Evolutionary conservation across 1,284 basidiomycete species (phyloP), one percentile per base, ranked within the genome.

Genomic region (Coniophora puteana): DNA sequence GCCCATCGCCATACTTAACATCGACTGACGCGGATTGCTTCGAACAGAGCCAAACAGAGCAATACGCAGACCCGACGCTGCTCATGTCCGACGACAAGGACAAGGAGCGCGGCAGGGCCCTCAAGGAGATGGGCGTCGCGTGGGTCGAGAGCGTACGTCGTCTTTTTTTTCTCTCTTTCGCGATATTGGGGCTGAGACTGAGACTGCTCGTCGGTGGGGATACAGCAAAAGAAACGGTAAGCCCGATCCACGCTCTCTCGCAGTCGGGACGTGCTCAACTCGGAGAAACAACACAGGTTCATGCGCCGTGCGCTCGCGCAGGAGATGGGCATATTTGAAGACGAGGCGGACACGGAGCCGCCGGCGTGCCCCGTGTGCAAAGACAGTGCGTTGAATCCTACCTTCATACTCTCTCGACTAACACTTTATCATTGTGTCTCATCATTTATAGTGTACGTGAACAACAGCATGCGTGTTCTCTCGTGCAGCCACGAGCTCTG

Each of bases 401-500:
- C 31, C 18, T 17, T 17, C 14, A 35, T 44, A 17, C n/a, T 26
- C n/a, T n/a, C n/a, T n/a, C n/a, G 12, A 36, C 36, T 17, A n/a
- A 24, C 17, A 14, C 8, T 14, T n/a, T 35, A 14, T 36, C 34
- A 27, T 35, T 24, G 33, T 46, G 25, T 17, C 35, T 16, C 38
- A 22, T 17, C n/a, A 32, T 28, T 3, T 17, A 11, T 34, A 80
- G 74, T 75, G 41, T 69, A 72, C 38, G 53, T 70, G 29, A 62
- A 63, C 18, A 63, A 72, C 43, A 78, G 63, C 45, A 76, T 75
- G 0, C 67, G 74, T 3, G 54, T 83, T 4, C 60, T 83, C 10
- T 55, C 59, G 1, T 83, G 81, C 45, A 72, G 76, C 3, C 79
- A 85, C 46, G 76, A 82, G 47, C 66, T 82, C 6, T 83, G 80